phyloP scores from a whole-genome alignment of 1,284 basidiomycete genomes.

The Cryptococcus sp. region DNA sequence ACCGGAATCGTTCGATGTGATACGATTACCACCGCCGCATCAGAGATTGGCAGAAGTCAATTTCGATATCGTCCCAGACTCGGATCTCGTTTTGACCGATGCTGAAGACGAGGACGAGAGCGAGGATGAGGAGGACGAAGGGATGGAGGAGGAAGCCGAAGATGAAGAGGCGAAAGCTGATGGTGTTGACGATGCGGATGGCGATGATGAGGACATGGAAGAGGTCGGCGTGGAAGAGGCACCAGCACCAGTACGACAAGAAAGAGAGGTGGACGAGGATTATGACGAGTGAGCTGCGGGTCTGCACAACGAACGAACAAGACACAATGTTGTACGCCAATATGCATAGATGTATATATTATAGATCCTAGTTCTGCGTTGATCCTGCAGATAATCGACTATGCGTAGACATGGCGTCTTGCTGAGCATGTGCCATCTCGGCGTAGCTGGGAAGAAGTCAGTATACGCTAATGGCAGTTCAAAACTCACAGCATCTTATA shows the following conservation, averaged over 20 bases:
- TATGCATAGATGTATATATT: background rate
- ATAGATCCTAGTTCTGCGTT: background rate
- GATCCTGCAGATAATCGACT: slow-evolving; percentile 25
- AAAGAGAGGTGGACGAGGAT: slow-evolving; percentile 47
- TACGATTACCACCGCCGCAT: slow-evolving; percentile 74
- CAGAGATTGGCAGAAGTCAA: slow-evolving; percentile 88
- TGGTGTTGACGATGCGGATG: slow-evolving; percentile 22
- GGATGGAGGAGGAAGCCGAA: slow-evolving; percentile 17
- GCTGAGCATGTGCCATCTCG: slow-evolving; percentile 80
- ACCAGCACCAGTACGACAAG: slow-evolving; percentile 10
- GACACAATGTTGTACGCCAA: too few relatives aligned
- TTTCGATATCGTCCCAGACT: slow-evolving; percentile 89
- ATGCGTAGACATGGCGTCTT: slow-evolving; percentile 62
- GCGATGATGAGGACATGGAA: slow-evolving; percentile 41
- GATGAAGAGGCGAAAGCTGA: slow-evolving; percentile 20
- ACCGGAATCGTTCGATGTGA: slow-evolving; percentile 86
- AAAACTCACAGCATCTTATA: slow-evolving; percentile 80
- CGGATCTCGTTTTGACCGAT: slow-evolving; percentile 59
- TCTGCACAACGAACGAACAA: too few relatives aligned
- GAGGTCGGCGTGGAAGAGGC: slow-evolving; percentile 35
- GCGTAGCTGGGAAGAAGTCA: slow-evolving; percentile 64
- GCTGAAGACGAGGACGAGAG: slow-evolving; percentile 34
- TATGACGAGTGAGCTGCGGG: slow-evolving; percentile 36
- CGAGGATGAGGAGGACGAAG: slow-evolving; percentile 25
- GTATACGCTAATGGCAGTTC: background rate